Percentiles rank a stretch among this genome's conserved stretches.
These are phyloP conservation scores for Aspergillus affinis DNA, from an alignment of 495 filamentous ascomycete genomes.

Conservation along the genomic window DNA sequence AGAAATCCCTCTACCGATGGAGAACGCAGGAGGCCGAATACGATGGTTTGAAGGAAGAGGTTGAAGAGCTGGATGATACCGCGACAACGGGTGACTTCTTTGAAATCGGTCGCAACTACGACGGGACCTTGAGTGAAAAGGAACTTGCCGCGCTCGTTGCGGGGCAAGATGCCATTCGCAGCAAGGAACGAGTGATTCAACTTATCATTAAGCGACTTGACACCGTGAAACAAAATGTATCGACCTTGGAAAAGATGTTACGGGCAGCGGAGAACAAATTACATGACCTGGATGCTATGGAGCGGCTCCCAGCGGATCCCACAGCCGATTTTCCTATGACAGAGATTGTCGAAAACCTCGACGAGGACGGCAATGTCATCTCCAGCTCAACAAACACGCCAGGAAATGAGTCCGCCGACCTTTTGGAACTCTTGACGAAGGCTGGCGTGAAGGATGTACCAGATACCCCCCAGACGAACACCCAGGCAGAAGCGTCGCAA, in stretches of 20 bases:
- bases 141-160: slow-evolving; percentile 46
- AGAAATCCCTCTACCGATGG: slow-evolving; percentile 80
- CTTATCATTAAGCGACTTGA: slow-evolving; percentile 76
- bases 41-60: slow-evolving; percentile 78
- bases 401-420: slow-evolving; percentile 57
- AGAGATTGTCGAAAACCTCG: slow-evolving; percentile 88
- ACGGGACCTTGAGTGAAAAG: slow-evolving; percentile 53
- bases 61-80: slow-evolving; percentile 54
- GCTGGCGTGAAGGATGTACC: slow-evolving; percentile 61
- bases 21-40: slow-evolving; percentile 89
- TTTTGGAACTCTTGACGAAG: slow-evolving; percentile 68
- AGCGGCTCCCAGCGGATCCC: slow-evolving; percentile 23
- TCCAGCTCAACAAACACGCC: slow-evolving; percentile 60
- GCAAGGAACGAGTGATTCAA: slow-evolving; percentile 63
- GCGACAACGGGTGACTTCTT: slow-evolving; percentile 53
- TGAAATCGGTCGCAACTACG: slow-evolving; percentile 46
- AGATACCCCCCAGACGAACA: slow-evolving; percentile 19
- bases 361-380: slow-evolving; percentile 86
- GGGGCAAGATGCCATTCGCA: slow-evolving; percentile 31
- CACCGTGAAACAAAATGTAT: slow-evolving; percentile 81
- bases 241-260: slow-evolving; percentile 63
- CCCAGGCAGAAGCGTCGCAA: slow-evolving; percentile 2
- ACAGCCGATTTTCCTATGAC: slow-evolving; percentile 62
- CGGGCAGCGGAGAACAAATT: slow-evolving; percentile 67
- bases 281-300: slow-evolving; percentile 42